phyloP scores from a whole-genome alignment of 352 stramenopile genomes.

The Albugo candida region DNA sequence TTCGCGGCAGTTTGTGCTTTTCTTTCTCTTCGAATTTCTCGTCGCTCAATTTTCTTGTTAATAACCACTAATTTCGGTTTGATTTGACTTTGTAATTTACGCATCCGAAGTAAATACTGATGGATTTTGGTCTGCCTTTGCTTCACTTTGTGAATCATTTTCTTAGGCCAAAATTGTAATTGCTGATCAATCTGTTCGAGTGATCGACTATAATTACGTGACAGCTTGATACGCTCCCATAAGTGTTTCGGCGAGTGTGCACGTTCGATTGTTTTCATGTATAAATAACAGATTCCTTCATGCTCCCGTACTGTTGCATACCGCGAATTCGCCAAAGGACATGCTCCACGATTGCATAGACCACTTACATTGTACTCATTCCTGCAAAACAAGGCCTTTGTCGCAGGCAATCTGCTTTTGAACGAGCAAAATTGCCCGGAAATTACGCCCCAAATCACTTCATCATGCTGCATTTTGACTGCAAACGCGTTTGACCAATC shows the following conservation, averaged over 20 bases:
- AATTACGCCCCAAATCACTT: conserved; percentile 98
- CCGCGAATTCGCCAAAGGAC: conserved; percentile 93
- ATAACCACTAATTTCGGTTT: conserved; percentile 88
- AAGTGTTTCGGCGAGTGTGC: conserved; percentile 96
- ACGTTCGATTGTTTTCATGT: conserved; percentile 98
- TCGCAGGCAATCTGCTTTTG: conserved; percentile 78
- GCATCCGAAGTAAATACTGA: conserved; percentile 98
- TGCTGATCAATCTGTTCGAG: conserved; percentile 89
- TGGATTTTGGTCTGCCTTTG: conserved; percentile 98
- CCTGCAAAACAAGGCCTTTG: conserved; percentile 92
- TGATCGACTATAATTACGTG: conserved; percentile 94
- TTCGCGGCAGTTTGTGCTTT: conserved; percentile 93
- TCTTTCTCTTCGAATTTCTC: conserved; percentile 89
- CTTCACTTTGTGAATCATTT: conserved; percentile 96
- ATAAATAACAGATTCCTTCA: conserved; percentile 88
- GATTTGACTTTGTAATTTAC: conserved; percentile 92
- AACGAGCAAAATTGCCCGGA: conserved; percentile 98
- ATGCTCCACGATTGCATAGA: conserved; percentile 91
- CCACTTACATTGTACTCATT: conserved; percentile 97
- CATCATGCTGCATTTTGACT: conserved; percentile 86
- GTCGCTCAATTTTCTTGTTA: conserved; percentile 90
- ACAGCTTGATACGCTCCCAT: conserved; percentile 97
- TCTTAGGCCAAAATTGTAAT: conserved; percentile 96
- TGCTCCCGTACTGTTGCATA: conserved; percentile 98
- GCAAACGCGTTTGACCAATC: not conserved